These are phyloP conservation scores for Phialophora verrucosa DNA, from an alignment of 2,329 filamentous ascomycete species.

Conservation along the genomic window DNA sequence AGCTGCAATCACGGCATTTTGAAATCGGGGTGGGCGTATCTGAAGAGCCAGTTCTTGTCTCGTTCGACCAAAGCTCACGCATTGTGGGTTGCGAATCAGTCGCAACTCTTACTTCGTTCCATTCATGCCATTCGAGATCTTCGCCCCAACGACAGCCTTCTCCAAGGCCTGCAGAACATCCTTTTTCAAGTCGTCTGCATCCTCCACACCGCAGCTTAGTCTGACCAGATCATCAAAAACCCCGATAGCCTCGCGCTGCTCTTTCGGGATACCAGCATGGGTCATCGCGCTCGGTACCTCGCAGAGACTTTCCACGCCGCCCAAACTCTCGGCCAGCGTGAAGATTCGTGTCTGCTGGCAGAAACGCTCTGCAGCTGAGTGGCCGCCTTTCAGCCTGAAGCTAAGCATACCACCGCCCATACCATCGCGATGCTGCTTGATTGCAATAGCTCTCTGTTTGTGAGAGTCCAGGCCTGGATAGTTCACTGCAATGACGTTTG, in stretches of 20 bases:
- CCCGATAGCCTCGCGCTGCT: slow-evolving; percentile 87
- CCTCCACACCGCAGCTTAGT: slow-evolving; percentile 92
- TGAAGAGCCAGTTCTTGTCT: background rate
- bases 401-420: slow-evolving; percentile 98
- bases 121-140: slow-evolving; percentile 51
- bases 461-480: slow-evolving; percentile 92
- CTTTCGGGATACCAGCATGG: slow-evolving; percentile 89
- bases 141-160: slow-evolving; percentile 66
- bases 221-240: slow-evolving; percentile 94
- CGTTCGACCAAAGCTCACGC: background rate
- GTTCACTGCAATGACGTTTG: slow-evolving; percentile 87
- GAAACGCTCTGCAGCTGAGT: slow-evolving; percentile 85
- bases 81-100: background rate
- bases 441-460: slow-evolving; percentile 80
- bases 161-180: slow-evolving; percentile 86
- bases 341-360: slow-evolving; percentile 89
- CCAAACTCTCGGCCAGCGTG: slow-evolving; percentile 88
- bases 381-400: slow-evolving; percentile 89
- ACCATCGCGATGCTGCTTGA: slow-evolving; percentile 89
- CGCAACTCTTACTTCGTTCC: slow-evolving; percentile 16
- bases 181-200: slow-evolving; percentile 78
- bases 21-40: background rate
- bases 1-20: background rate
- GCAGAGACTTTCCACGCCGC: slow-evolving; percentile 88
- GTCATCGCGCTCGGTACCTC: slow-evolving; percentile 97